Evolutionary conservation across 2,329 filamentous ascomycete genomes (phyloP).

Genomic region (Aaosphaeria pasadenensis): DNA sequence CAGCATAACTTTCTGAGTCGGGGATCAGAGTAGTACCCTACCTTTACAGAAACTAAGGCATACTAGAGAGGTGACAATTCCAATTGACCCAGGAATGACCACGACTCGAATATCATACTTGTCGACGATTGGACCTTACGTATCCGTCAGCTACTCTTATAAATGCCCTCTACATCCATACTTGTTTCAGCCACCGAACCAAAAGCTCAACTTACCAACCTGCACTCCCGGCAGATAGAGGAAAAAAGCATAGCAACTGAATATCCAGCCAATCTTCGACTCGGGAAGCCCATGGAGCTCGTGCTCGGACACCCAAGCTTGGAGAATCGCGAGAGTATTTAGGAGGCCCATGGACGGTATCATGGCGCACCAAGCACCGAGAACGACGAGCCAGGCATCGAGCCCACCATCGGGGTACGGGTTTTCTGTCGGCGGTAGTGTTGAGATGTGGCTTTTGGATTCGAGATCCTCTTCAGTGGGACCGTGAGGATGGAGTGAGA

Average conservation of each 20-base stretch:
- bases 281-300: constrained; percentile 34
- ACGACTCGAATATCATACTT: constrained; percentile 29
- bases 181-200: constrained; percentile 1
- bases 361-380: constrained; percentile 42
- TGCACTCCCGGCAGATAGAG: constrained; percentile 35
- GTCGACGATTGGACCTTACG: constrained; percentile 37
- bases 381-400: constrained; percentile 43
- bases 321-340: constrained; percentile 39
- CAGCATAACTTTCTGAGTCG: not conserved
- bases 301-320: constrained; percentile 38
- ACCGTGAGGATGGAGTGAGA: no score
- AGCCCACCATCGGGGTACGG: constrained; percentile 40
- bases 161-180: not conserved
- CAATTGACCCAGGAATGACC: constrained; percentile 28
- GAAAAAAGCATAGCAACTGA: constrained; percentile 40
- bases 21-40: not conserved
- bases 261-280: constrained; percentile 42
- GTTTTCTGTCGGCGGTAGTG: not conserved
- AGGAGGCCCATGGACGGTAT: constrained; percentile 40
- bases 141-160: not conserved
- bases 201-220: constrained; percentile 13
- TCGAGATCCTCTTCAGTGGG: no score
- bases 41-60: constrained; percentile 24
- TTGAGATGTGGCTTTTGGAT: no score
- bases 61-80: constrained; percentile 26